Evolutionary conservation across 208 protist genomes (phyloP), one percentile per base, ranked within the genome.

Genomic region (Wallacemonas sp.): DNA sequence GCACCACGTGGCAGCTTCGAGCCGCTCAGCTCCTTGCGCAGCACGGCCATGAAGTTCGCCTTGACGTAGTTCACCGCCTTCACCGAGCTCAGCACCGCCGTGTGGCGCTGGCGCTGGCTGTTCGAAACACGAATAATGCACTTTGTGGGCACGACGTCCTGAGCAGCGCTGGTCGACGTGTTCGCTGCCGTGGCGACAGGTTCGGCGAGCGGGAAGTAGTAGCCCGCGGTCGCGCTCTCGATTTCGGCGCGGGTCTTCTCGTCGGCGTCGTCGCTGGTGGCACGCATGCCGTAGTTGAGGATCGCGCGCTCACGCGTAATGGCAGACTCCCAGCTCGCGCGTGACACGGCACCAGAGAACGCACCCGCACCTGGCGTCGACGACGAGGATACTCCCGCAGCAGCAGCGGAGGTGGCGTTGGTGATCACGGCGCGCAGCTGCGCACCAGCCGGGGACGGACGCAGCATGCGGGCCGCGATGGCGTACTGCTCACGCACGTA

Each of bases 401-500:
- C 17, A 1, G 55, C 41, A 1, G 56, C 48, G 1, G n/a, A 19
- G 49, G 60, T 54, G 30, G 17, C 2, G 48, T 44, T 69, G 55
- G 80, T 67, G 21, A 92, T 80, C 1, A 87, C 68, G 26, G 65
- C 49, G 29, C 72, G 69, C 23, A 90, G 48, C 0, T 66, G 57
- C 0, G 38, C 27, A 4, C 73, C 72, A 0, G 30, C 60, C 8
- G 78, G n/a, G 24, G 44, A 19, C 2, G 67, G 61, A 0, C 43
- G 26, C 1, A 94, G 61, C 81, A 94, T 92, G 1, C 14, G 24
- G 5, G 75, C 66, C 4, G 88, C 88, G 19, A 85, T 64, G 11
- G 61, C 65, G 61, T 86, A 92, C 76, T 95, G 89, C 72, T 95
- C 89, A 0, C 77, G 74, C 29, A 95, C 44, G 65, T 95, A 95